Evolutionary conservation across 108 stramenopile species (phyloP).

Genomic region (Nannochloropsis granulata): DNA sequence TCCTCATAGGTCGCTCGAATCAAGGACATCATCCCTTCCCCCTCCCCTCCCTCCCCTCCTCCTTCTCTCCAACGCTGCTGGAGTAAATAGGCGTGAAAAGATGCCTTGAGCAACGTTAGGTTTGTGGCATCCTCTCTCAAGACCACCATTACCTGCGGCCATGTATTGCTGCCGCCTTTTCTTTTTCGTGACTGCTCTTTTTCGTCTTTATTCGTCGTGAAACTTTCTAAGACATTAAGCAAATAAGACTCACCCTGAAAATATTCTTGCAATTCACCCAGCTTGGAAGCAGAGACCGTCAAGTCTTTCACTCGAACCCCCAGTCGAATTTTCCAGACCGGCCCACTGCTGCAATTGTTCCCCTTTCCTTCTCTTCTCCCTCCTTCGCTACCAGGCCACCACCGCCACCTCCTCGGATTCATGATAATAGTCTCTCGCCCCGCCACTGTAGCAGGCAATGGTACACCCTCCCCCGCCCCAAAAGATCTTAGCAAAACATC

Average conservation of each 20-base stretch:
- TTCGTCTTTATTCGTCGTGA: too few relatives aligned
- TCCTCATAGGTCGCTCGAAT: neutral
- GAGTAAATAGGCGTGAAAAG: neutral
- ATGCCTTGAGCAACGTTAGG: neutral
- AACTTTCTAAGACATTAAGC: neutral
- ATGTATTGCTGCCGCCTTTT: neutral
- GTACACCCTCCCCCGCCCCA: neutral
- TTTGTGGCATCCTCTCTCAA: slow-evolving; percentile 9
- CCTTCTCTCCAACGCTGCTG: neutral
- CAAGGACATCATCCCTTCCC: neutral
- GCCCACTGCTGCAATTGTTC: too few relatives aligned
- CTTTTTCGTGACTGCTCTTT: neutral
- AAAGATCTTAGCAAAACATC: neutral
- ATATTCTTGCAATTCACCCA: neutral
- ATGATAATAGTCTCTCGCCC: slow-evolving; percentile 1
- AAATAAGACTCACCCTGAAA: slow-evolving; percentile 4
- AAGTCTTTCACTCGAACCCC: slow-evolving; percentile 9
- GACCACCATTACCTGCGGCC: neutral
- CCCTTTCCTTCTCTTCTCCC: too few relatives aligned
- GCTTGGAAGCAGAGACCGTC: neutral
- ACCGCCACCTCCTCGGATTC: slow-evolving; percentile 2
- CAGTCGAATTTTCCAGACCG: neutral
- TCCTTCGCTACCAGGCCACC: neutral
- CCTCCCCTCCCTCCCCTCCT: neutral
- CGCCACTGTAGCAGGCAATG: neutral